Percentiles rank a stretch among this genome's conserved stretches.
These are phyloP conservation scores for Metarhizium guizhouense DNA, from an alignment of 2,329 filamentous ascomycete species.

Conservation along the genomic window DNA sequence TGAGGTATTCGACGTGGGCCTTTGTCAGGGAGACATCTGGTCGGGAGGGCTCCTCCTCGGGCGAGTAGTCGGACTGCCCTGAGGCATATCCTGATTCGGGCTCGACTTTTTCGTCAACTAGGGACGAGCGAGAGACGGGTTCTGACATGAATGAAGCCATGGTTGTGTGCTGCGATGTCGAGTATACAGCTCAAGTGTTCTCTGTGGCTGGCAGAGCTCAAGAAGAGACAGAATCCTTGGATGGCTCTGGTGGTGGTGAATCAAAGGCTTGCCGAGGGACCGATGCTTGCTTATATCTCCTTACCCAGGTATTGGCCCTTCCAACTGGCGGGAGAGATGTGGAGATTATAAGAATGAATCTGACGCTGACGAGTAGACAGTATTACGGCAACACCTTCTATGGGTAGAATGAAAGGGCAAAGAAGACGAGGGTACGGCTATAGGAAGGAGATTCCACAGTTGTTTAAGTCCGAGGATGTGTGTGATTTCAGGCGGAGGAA, in stretches of 20 bases:
- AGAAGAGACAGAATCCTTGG: too few species aligned
- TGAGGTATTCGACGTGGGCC: slow-evolving; percentile 82
- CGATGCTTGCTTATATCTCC: neutral
- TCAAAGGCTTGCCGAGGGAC: neutral
- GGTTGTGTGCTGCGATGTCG: too few species aligned
- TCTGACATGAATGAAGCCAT: slow-evolving; percentile 19
- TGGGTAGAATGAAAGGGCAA: neutral
- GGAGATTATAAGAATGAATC: neutral
- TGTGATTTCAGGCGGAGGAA: neutral
- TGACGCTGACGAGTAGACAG: neutral
- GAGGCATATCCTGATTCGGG: slow-evolving; percentile 80
- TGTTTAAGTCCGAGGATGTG: neutral
- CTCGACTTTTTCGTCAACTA: slow-evolving; percentile 34
- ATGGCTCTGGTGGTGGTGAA: neutral
- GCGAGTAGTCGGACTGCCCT: slow-evolving; percentile 30
- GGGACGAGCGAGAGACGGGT: slow-evolving; percentile 29
- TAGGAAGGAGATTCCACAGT: neutral
- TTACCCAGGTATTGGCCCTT: neutral
- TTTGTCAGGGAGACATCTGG: slow-evolving; percentile 79
- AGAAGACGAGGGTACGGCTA: neutral
- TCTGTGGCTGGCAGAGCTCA: too few species aligned
- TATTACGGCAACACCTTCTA: neutral
- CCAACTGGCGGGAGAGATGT: neutral
- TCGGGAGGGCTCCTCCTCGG: slow-evolving; percentile 32
- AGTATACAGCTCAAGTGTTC: too few species aligned